Evolutionary conservation across 345 rosid genomes (phyloP).

Genomic region (Excoecaria cochinchinensis): DNA sequence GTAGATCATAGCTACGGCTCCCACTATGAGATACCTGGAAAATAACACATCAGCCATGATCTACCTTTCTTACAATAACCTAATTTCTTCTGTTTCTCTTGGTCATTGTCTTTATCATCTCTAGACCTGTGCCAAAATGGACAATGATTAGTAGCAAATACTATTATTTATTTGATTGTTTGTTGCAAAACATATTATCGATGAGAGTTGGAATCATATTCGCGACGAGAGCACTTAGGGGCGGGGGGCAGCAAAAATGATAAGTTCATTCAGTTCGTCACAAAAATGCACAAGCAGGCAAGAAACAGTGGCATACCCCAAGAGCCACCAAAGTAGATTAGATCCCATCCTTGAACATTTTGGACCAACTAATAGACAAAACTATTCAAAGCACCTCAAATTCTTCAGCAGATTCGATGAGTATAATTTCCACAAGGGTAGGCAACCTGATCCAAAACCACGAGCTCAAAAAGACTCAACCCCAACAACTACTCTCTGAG

Average conservation of each 20-base stretch:
- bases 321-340: not conserved
- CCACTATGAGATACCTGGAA: slow-evolving; percentile 32
- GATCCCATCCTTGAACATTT: not conserved
- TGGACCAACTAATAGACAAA: not conserved
- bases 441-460: too few species aligned
- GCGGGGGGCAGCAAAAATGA: not conserved
- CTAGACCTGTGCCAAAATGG: slow-evolving; percentile 27
- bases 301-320: not conserved
- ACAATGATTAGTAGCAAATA: not conserved
- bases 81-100: slow-evolving; percentile 26
- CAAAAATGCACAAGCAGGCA: not conserved
- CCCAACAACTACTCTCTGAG: too few species aligned
- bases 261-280: not conserved
- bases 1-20: slow-evolving; percentile 43
- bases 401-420: too few species aligned
- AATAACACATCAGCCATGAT: slow-evolving; percentile 36
- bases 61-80: slow-evolving; percentile 43
- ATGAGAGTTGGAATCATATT: not conserved
- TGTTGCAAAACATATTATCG: too few species aligned
- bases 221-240: not conserved
- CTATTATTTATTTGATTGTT: not conserved
- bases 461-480: too few species aligned
- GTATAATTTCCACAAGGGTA: too few species aligned
- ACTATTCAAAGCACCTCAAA: too few species aligned
- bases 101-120: slow-evolving; percentile 27